Base-by-base conservation (phyloP, 129 eudicot genomes). In the Helichrysum umbraculigerum region DNA sequence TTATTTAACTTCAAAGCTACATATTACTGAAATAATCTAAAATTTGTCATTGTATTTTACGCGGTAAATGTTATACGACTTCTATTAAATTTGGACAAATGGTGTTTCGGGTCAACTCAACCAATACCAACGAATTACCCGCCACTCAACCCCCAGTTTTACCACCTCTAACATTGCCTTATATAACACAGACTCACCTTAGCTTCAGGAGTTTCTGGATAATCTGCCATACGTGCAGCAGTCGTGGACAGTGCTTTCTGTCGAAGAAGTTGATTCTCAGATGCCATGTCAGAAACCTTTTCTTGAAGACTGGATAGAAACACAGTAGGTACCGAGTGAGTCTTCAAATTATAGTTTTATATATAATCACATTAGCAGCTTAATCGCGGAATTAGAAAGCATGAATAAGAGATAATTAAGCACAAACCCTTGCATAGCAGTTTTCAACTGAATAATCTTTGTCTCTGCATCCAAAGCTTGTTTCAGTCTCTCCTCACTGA, bases 381-480 rank as follows among this genome's bases (percentile, higher is more conserved):
- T 34, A 7, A 57, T 71, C 50, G 9, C 51, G 10, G 7, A 50
- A 44, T 34, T 51, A 32, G 37, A 47, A 75, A 54, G 34, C 21
- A 34, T 17, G 72, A 67, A 57, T 25, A 17, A 17, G 30, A 71
- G 39, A 32, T 6, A 54, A 80, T 33, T 21, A 11, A 57, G 41
- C 73, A 80, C 83, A 64, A 41, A 94, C 99, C 93, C 91, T 66
- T 94, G 96, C 99, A 94, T 89, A 70, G 73, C 81, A 41, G 90
- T 89, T 85, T 94, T 94, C 80, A 94, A 68, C 88, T 94, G 87
- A 81, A 89, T 82, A 51, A 91, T 77, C 73, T 82, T 91, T 0
- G 94, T 84, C 85, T 94, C 99, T 65, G 99, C 97, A 47, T 94
- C 99, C 84, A 86, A 63, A 35, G 96, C 97, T 79, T 94, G 99